These are phyloP conservation scores for Pholiota conissans DNA, from an alignment of 768 basidiomycete species.

Conservation along the genomic window DNA sequence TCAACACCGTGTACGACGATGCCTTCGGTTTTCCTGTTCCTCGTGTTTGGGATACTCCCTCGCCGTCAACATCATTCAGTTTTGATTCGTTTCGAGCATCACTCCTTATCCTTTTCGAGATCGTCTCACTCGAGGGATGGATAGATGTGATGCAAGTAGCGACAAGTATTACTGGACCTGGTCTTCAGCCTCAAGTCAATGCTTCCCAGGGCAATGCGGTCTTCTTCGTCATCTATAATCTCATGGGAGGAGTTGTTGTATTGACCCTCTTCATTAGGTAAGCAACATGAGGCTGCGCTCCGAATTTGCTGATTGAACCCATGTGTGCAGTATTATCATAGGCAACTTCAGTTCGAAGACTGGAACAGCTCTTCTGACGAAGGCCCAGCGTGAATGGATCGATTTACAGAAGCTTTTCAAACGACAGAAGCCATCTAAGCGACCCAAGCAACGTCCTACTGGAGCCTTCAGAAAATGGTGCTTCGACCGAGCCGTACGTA, in stretches of 20 bases:
- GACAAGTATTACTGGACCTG: slow-evolving; percentile 71
- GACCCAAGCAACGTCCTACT: slow-evolving; percentile 64
- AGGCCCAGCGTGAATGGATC: slow-evolving; percentile 91
- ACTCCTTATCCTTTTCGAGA: slow-evolving; percentile 92
- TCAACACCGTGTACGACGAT: slow-evolving; percentile 57
- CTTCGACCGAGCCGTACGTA: slow-evolving; percentile 85
- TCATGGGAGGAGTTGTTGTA: slow-evolving; percentile 88
- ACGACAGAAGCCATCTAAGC: slow-evolving; percentile 82
- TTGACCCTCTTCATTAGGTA: slow-evolving; percentile 90
- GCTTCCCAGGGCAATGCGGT: slow-evolving; percentile 81
- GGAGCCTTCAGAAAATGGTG: slow-evolving; percentile 76
- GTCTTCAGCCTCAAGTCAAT: slow-evolving; percentile 71
- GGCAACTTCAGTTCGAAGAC: slow-evolving; percentile 88
- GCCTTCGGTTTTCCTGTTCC: slow-evolving; percentile 75
- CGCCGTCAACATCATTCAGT: slow-evolving; percentile 79
- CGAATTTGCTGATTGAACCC: not conserved
- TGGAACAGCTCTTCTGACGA: slow-evolving; percentile 82
- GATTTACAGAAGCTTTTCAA: slow-evolving; percentile 87
- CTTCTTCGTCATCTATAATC: slow-evolving; percentile 90
- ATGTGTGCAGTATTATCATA: slow-evolving; percentile 80
- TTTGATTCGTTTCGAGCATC: slow-evolving; percentile 87
- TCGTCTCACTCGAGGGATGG: slow-evolving; percentile 96
- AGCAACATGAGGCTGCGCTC: slow-evolving; percentile 20
- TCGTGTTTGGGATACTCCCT: slow-evolving; percentile 87
- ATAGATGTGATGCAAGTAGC: slow-evolving; percentile 87